Conservation (phyloP, 805 yeast species). For the Brettanomyces anomalus region DNA sequence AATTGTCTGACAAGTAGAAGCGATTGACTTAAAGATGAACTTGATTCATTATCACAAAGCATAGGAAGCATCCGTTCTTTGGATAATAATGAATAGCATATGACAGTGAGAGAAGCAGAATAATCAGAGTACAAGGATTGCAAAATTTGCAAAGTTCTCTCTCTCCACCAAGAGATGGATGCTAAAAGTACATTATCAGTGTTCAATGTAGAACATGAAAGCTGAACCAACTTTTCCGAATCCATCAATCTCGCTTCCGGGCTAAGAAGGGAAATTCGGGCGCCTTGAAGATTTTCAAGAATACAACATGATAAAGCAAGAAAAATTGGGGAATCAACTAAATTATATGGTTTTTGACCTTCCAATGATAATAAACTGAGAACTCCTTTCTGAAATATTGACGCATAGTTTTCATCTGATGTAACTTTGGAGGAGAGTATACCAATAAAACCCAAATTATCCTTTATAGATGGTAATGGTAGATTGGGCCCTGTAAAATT, state of each 20-base stretch:
- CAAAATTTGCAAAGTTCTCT: constrained; percentile 58
- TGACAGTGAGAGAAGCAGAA: constrained; percentile 32
- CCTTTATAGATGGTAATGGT: constrained; percentile 20
- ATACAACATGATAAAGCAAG: constrained; percentile 34
- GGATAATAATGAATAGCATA: constrained; percentile 33
- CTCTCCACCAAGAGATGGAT: constrained; percentile 65
- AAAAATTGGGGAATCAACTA: constrained; percentile 41
- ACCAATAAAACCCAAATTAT: constrained; percentile 8
- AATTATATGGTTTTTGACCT: constrained; percentile 66
- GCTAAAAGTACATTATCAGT: constrained; percentile 28
- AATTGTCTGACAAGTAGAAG: constrained; percentile 44
- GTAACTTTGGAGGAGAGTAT: constrained; percentile 15
- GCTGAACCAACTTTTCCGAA: constrained; percentile 15
- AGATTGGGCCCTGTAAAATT: constrained; percentile 80
- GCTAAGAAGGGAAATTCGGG: constrained; percentile 22
- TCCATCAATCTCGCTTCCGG: constrained; percentile 7
- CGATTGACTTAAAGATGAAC: constrained; percentile 19
- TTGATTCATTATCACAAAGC: constrained; percentile 23
- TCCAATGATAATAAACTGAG: constrained; percentile 13
- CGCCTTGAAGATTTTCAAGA: constrained; percentile 31
- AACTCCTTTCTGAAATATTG: constrained; percentile 3
- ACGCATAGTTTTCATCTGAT: constrained; percentile 14
- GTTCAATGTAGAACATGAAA: constrained; percentile 10
- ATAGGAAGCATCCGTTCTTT: constrained; percentile 26
- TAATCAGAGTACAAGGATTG: constrained; percentile 56